phyloP scores from a whole-genome alignment of 1,284 basidiomycete genomes.

The Rugosomyces carneus region DNA sequence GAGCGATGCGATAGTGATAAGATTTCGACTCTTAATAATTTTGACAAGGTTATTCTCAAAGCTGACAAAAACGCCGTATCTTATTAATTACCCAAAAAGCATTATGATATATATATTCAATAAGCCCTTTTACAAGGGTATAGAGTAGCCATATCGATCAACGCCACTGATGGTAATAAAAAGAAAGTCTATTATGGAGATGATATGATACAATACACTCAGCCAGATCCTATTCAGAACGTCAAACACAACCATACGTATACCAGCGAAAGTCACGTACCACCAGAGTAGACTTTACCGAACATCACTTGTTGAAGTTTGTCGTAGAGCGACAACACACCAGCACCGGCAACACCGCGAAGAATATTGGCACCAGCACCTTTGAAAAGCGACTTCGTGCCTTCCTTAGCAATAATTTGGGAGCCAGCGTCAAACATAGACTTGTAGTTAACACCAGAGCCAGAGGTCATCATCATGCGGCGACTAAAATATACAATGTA shows the following conservation, averaged over 20 bases:
- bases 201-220: constrained; percentile 28
- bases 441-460: constrained; percentile 82
- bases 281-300: constrained; percentile 95
- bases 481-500: constrained; percentile 46
- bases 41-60: no score
- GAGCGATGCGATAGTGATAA: no score
- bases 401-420: constrained; percentile 88
- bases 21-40: no score
- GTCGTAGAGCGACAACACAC: constrained; percentile 93
- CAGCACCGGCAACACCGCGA: constrained; percentile 96
- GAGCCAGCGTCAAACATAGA: constrained; percentile 85
- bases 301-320: constrained; percentile 88
- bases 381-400: constrained; percentile 86
- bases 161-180: constrained; percentile 24
- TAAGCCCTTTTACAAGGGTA: constrained; percentile 29
- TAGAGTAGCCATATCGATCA: constrained; percentile 34
- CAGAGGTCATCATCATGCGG: constrained; percentile 96
- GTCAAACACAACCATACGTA: background rate
- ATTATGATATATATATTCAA: constrained; percentile 13
- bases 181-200: constrained; percentile 30
- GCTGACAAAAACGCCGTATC: no score
- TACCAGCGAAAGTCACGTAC: constrained; percentile 23
- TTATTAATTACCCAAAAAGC: background rate
- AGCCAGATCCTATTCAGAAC: constrained; percentile 35
- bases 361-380: constrained; percentile 97